Conservation (phyloP, 1,284 basidiomycete species). For the Lignosus rhinocerotis region DNA sequence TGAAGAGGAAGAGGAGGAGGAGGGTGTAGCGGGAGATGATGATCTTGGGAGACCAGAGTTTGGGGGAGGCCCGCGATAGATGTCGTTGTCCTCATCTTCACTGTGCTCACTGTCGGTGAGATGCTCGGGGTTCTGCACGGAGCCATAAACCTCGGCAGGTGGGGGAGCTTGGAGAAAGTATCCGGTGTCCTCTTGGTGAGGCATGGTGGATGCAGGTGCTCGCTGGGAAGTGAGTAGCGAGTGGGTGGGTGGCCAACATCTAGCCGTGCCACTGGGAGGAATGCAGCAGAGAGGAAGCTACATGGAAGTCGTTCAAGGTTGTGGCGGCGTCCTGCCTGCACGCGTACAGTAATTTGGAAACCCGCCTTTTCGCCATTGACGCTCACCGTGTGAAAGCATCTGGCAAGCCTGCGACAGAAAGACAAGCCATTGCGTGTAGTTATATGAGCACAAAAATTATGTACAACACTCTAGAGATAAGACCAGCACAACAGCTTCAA, state of each 20-base stretch:
- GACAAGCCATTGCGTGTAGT: not conserved
- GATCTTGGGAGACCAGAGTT: constrained; percentile 29
- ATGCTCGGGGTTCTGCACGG: constrained; percentile 20
- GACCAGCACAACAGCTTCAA: not conserved
- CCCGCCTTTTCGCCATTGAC: not conserved
- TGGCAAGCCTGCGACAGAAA: not conserved
- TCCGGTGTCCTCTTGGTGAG: constrained; percentile 14
- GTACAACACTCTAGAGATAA: not conserved
- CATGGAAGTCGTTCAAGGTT: constrained; percentile 16
- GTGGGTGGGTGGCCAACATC: constrained; percentile 13
- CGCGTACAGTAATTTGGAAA: constrained; percentile 1
- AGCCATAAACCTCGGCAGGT: constrained; percentile 21
- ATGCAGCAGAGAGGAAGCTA: constrained; percentile 12
- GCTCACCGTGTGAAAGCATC: not conserved
- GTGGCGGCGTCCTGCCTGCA: not conserved
- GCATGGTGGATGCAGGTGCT: constrained; percentile 10
- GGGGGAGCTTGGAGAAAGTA: constrained; percentile 15
- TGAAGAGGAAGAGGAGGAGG: constrained; percentile 37
- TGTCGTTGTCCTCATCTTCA: constrained; percentile 47
- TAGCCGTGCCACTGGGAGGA: constrained; percentile 10
- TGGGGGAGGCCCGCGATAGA: constrained; percentile 58
- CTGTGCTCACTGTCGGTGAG: constrained; percentile 23
- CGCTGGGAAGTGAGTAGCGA: not conserved
- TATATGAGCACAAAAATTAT: not conserved
- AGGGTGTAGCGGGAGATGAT: constrained; percentile 33